Evolutionary conservation across 331 rosid genomes (phyloP).

Genomic region (Prunus yedoensis): DNA sequence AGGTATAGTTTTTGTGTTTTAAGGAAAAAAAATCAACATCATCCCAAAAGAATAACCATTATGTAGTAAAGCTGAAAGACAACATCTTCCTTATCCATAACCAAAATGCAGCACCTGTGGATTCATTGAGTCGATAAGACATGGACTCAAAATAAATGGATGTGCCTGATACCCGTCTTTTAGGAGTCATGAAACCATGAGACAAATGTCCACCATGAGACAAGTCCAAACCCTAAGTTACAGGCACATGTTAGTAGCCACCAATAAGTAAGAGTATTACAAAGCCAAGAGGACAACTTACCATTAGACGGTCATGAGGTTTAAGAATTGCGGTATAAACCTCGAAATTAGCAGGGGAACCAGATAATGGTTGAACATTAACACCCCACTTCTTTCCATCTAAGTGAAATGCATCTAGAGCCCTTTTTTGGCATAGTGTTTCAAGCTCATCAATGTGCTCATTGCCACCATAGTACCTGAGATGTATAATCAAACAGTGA

Average conservation of each 20-base stretch:
- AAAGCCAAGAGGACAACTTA: constrained; percentile 26
- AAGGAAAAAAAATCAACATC: constrained; percentile 7
- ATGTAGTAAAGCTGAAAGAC: not conserved
- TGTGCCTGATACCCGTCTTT: constrained; percentile 90
- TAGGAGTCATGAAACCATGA: constrained; percentile 97
- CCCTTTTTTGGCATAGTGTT: constrained; percentile 83
- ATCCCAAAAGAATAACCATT: constrained; percentile 13
- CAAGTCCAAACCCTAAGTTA: constrained; percentile 84
- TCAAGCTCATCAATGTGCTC: constrained; percentile 96
- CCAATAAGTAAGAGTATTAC: constrained; percentile 7
- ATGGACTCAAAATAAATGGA: constrained; percentile 95
- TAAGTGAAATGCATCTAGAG: constrained; percentile 72
- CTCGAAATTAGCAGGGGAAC: constrained; percentile 95
- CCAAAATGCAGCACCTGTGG: constrained; percentile 56
- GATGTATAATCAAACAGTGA: constrained; percentile 15
- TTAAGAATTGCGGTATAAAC: constrained; percentile 91
- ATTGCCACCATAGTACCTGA: constrained; percentile 95
- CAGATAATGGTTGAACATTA: constrained; percentile 92
- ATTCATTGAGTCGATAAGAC: constrained; percentile 92
- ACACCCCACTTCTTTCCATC: constrained; percentile 88
- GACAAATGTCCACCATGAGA: constrained; percentile 99
- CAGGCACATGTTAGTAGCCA: constrained; percentile 17
- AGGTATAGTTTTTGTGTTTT: constrained; percentile 10
- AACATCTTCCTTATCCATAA: not conserved
- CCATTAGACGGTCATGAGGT: constrained; percentile 97